These are phyloP conservation scores for Fragaria vesca DNA, from an alignment of 306 rosid genomes.

Conservation along the genomic window DNA sequence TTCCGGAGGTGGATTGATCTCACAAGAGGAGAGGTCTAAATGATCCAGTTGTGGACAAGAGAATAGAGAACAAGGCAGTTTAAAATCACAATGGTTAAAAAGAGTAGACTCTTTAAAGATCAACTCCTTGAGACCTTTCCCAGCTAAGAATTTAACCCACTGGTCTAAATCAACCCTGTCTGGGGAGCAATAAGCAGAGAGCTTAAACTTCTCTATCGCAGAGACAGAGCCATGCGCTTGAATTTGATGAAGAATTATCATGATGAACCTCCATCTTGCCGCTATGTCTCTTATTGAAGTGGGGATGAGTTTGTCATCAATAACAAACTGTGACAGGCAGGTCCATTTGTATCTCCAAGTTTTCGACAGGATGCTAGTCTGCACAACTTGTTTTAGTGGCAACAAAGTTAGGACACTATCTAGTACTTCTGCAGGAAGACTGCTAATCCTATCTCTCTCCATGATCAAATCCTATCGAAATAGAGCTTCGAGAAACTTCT, in stretches of 20 bases:
- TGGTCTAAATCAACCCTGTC: conserved; percentile 18
- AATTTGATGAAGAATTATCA: conserved; percentile 21
- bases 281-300: conserved; percentile 10
- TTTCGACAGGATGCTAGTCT: conserved; percentile 30
- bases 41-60: conserved; percentile 15
- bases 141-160: conserved; percentile 24
- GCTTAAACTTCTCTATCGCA: conserved; percentile 28
- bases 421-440: conserved; percentile 28
- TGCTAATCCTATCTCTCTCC: conserved; percentile 24
- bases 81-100: background rate
- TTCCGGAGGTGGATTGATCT: conserved; percentile 16
- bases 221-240: conserved; percentile 9
- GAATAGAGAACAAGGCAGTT: conserved; percentile 13
- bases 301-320: conserved; percentile 27
- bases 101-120: conserved; percentile 18
- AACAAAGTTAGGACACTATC: conserved; percentile 20
- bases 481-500: background rate
- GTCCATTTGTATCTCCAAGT: conserved; percentile 32
- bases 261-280: conserved; percentile 23
- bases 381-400: conserved; percentile 27
- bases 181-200: conserved; percentile 26
- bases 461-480: background rate
- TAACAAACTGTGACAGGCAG: conserved; percentile 23
- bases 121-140: conserved; percentile 28
- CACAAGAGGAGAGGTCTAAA: conserved; percentile 26